Conservation (phyloP, 2,329 filamentous ascomycete species). For the Ophiostoma novo-ulmi region DNA sequence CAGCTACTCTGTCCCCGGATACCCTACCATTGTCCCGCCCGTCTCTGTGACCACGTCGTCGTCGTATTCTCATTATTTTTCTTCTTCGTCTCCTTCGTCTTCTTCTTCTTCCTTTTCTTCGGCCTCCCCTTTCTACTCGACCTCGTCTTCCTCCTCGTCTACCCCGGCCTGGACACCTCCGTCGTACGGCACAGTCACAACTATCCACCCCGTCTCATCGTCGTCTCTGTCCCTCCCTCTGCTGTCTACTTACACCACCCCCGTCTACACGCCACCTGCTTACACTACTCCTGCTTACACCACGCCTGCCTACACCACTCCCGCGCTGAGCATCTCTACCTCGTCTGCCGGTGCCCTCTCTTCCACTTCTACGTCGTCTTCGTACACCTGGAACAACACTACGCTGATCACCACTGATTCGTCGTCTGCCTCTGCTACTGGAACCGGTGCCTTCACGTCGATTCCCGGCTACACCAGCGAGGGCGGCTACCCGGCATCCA, state of each 20-base stretch:
- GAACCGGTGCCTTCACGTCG: not conserved
- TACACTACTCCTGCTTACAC: not conserved
- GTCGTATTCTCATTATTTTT: too few species aligned
- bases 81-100: not conserved
- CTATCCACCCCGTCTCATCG: not conserved
- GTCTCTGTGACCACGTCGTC: not conserved
- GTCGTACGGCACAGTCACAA: not conserved
- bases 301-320: not conserved
- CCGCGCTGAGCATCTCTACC: not conserved
- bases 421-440: not conserved
- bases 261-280: not conserved
- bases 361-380: not conserved
- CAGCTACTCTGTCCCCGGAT: not conserved
- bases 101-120: not conserved
- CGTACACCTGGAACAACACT: slow-evolving; percentile 14
- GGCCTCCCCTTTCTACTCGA: not conserved
- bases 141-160: not conserved
- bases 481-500: not conserved
- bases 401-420: not conserved
- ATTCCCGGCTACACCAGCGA: slow-evolving; percentile 10
- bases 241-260: not conserved
- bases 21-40: not conserved
- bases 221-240: not conserved
- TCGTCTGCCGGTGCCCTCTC: not conserved
- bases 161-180: slow-evolving; percentile 5